A percentile compares a stretch with the other conserved stretches of the same genome.
Conservation (phyloP, 192 early-diverging fungal species). For the Blastocladiella britannica region DNA sequence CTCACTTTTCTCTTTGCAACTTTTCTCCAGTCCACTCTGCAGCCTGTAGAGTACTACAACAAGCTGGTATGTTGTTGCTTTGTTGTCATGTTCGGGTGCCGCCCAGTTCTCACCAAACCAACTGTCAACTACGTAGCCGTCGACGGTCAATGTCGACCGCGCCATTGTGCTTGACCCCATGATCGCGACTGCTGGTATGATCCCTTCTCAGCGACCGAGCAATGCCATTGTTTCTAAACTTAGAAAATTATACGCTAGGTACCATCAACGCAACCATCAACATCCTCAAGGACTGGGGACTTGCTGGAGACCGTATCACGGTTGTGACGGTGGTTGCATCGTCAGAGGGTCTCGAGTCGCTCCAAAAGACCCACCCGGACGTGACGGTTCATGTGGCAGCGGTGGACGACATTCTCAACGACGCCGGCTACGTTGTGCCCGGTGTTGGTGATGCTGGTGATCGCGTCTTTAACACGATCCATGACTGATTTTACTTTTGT, state of each 20-base stretch:
- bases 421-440: constrained; percentile 21
- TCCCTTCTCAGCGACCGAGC: too few species aligned
- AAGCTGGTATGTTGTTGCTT: too few species aligned
- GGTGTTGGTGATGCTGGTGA: constrained; percentile 48
- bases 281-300: constrained; percentile 63
- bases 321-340: constrained; percentile 43
- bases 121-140: too few species aligned
- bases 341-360: constrained; percentile 11
- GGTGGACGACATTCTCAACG: constrained; percentile 33
- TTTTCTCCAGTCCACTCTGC: constrained; percentile 31
- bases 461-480: too few species aligned
- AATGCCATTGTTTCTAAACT: too few species aligned
- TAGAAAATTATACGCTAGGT: too few species aligned
- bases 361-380: constrained; percentile 22
- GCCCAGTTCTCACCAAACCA: too few species aligned
- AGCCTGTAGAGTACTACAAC: constrained; percentile 86
- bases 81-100: too few species aligned
- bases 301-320: constrained; percentile 33
- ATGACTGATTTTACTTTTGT: too few species aligned
- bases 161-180: constrained; percentile 64
- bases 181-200: constrained; percentile 52
- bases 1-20: not conserved
- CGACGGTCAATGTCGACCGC: constrained; percentile 36
- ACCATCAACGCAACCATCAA: constrained; percentile 56
- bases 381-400: constrained; percentile 30